Evolutionary conservation across 352 stramenopile species (phyloP).

Genomic region (Phytophthora cactorum): DNA sequence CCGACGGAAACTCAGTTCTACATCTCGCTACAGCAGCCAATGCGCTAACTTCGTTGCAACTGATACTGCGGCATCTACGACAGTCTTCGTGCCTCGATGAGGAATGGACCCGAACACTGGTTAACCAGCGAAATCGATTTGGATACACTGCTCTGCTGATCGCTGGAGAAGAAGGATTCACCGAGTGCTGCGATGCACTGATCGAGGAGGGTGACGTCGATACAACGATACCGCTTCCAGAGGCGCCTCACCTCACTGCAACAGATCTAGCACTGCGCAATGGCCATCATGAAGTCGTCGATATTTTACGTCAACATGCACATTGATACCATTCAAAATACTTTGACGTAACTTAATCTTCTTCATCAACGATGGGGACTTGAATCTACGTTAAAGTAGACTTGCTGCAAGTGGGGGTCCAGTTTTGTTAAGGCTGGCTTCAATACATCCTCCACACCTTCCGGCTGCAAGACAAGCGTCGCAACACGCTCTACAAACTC

Average conservation of each 20-base stretch:
- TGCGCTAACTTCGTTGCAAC: slow-evolving; percentile 21
- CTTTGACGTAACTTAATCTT: not conserved
- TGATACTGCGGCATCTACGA: slow-evolving; percentile 17
- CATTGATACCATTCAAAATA: not conserved
- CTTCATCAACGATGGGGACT: not conserved
- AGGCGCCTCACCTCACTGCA: slow-evolving; percentile 17
- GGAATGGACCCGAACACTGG: slow-evolving; percentile 10
- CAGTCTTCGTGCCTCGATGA: slow-evolving; percentile 15
- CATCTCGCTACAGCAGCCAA: slow-evolving; percentile 31
- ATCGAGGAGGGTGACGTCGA: slow-evolving; percentile 11
- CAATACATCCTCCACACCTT: slow-evolving; percentile 22
- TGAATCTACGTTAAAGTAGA: slow-evolving; percentile 34
- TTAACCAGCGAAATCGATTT: slow-evolving; percentile 33
- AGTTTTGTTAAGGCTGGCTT: slow-evolving; percentile 29
- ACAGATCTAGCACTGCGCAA: slow-evolving; percentile 26
- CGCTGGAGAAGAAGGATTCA: slow-evolving; percentile 29
- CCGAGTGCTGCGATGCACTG: slow-evolving; percentile 21
- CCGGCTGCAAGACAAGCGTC: slow-evolving; percentile 35
- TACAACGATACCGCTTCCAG: slow-evolving; percentile 15
- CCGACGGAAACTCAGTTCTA: slow-evolving; percentile 29
- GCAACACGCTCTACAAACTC: slow-evolving; percentile 49
- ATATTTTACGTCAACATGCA: slow-evolving; percentile 15
- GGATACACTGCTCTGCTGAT: slow-evolving; percentile 36
- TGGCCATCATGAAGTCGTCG: slow-evolving; percentile 24
- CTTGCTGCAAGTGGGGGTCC: slow-evolving; percentile 41